Base-by-base conservation (phyloP, 495 filamentous ascomycete genomes). In the Xylaria grammica region DNA sequence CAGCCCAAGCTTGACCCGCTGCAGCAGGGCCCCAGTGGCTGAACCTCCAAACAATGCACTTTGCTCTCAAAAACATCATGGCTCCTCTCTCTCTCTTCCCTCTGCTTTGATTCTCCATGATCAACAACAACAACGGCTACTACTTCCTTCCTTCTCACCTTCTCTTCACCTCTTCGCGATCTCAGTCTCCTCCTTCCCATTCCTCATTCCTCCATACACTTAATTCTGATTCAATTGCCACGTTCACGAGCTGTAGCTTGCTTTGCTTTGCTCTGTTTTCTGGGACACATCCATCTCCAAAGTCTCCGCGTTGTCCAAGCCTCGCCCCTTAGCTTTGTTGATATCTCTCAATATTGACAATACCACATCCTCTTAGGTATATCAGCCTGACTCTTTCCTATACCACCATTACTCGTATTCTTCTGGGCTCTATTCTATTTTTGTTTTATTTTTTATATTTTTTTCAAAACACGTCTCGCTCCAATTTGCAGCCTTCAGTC, bases 21-120 rank as follows among this genome's bases (percentile, higher is more conserved):
- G 60, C 38, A 62, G 13, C 46, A 40, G 46, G 20, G 45, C 29
- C n/a, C n/a, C 59, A 53, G 60, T 62, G 60, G 60, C 60, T 55
- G 60, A 55, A 66, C 68, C 65, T 40, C 70, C 65, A 73, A 71
- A 73, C 71, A 72, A 69, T 65, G 34, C 65, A 49, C 63, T 65
- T 11, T 59, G 62, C 63, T 44, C 49, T 69, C 62, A 68, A 71
- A 73, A 75, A 73, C 70, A 73, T 66, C 64, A 72, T 54, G 36
- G 44, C 61, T 58, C 68, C 69, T 64, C 67, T 59, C 57, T 59
- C 65, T 66, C 40, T 57, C 32, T 44, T 59, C 56, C 40, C 30
- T 40, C 20, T 44, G 32, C 40, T 36, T 13, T 27, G 34, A 40
- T 38, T 29, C 40, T 32, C 56, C 72, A 66, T 65, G 55, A 42